These are phyloP conservation scores for Aciculosporium take DNA, from an alignment of 2,329 filamentous ascomycete genomes.

Conservation along the genomic window DNA sequence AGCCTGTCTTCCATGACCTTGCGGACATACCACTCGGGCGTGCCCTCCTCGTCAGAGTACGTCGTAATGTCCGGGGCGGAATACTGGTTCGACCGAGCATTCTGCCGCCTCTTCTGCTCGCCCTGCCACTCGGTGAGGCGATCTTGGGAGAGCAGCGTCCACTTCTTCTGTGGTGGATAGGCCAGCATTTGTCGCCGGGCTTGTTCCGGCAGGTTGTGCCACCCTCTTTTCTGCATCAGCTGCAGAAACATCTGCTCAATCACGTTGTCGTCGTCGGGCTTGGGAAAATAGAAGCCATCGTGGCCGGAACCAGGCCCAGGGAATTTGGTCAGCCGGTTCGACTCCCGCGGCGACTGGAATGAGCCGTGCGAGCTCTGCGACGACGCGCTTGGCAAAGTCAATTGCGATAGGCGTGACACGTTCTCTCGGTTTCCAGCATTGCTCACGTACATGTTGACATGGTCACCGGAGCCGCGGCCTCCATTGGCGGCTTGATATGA, in stretches of 20 bases:
- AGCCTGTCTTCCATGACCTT: constrained; percentile 94
- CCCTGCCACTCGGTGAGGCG: constrained; percentile 85
- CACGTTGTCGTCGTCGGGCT: constrained; percentile 65
- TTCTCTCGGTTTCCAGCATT: constrained; percentile 31
- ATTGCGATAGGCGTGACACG: constrained; percentile 17
- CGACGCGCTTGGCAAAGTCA: constrained; percentile 40
- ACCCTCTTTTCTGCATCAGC: constrained; percentile 93
- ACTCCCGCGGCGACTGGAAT: constrained; percentile 35
- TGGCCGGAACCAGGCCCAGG: constrained; percentile 22
- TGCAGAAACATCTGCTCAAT: constrained; percentile 86
- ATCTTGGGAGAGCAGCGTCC: constrained; percentile 93
- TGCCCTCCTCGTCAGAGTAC: constrained; percentile 84
- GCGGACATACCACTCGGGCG: constrained; percentile 94
- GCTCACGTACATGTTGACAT: constrained; percentile 43
- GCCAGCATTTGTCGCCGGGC: constrained; percentile 91
- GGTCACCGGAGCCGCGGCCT: constrained; percentile 40
- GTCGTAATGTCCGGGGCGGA: constrained; percentile 56
- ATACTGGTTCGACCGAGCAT: constrained; percentile 57
- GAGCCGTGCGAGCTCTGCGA: constrained; percentile 41
- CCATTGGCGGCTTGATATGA: constrained; percentile 46
- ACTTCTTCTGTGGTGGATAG: constrained; percentile 89
- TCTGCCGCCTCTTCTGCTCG: constrained; percentile 75
- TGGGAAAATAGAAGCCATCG: constrained; percentile 48
- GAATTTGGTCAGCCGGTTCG: constrained; percentile 42
- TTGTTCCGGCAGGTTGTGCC: constrained; percentile 93